phyloP scores from a whole-genome alignment of 2,329 filamentous ascomycete species.

The Ceratocystis eucalypticola region DNA sequence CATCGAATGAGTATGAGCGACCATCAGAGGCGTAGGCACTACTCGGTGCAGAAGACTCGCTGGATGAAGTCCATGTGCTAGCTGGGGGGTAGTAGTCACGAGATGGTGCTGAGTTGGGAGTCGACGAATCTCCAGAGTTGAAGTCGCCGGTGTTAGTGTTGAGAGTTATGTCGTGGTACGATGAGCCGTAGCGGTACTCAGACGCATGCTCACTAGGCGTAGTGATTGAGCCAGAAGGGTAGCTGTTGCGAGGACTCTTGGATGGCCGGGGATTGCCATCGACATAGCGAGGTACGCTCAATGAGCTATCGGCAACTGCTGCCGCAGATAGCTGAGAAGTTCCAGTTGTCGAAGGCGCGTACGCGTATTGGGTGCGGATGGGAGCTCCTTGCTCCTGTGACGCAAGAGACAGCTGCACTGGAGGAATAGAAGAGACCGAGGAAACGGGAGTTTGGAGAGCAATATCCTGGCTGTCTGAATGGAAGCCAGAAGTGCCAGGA shows the following conservation, averaged over 20 bases:
- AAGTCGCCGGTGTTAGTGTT: slow-evolving; percentile 22
- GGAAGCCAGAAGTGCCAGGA: slow-evolving; percentile 35
- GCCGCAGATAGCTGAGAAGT: slow-evolving; percentile 37
- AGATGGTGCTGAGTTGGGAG: slow-evolving; percentile 23
- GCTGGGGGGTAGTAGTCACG: slow-evolving; percentile 43
- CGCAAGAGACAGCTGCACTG: slow-evolving; percentile 38
- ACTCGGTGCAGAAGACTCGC: slow-evolving; percentile 12
- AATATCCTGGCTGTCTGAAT: slow-evolving; percentile 40
- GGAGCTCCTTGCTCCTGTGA: slow-evolving; percentile 33
- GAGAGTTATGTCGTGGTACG: slow-evolving; percentile 27
- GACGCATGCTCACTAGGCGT: slow-evolving; percentile 36
- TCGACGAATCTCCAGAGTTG: slow-evolving; percentile 24
- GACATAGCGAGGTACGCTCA: slow-evolving; percentile 44
- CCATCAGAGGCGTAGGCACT: slow-evolving; percentile 15
- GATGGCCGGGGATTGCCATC: slow-evolving; percentile 41
- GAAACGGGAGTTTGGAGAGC: slow-evolving; percentile 32
- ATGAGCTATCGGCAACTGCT: slow-evolving; percentile 31
- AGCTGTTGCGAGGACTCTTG: slow-evolving; percentile 44
- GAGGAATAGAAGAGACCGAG: slow-evolving; percentile 25
- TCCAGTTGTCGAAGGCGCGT: slow-evolving; percentile 37
- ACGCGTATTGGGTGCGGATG: slow-evolving; percentile 43
- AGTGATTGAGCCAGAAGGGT: slow-evolving; percentile 38
- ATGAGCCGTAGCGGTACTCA: slow-evolving; percentile 45
- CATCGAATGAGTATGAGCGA: slow-evolving; percentile 38
- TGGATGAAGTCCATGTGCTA: slow-evolving; percentile 33